Evolutionary conservation across 2,329 filamentous ascomycete genomes (phyloP).

Genomic region (Calonectria hongkongensis): DNA sequence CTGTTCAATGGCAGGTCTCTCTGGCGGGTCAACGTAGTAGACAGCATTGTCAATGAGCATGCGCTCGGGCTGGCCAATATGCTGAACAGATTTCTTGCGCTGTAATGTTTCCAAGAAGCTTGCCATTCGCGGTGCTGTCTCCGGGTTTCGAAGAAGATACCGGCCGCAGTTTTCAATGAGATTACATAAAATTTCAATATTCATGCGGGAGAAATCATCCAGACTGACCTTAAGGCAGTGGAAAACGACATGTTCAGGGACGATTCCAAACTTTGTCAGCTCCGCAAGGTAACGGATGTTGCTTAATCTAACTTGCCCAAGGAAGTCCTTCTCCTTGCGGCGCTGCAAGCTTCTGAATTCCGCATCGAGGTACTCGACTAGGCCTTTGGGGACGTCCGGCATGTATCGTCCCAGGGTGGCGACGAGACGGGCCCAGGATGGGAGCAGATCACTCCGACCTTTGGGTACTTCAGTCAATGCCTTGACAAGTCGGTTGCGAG

Average conservation of each 20-base stretch:
- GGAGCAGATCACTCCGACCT: slow-evolving; percentile 91
- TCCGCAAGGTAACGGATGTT: slow-evolving; percentile 99
- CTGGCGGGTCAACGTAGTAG: slow-evolving; percentile 97
- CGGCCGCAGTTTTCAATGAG: slow-evolving; percentile 96
- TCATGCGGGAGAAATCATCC: slow-evolving; percentile 98
- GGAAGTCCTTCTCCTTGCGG: slow-evolving; percentile 97
- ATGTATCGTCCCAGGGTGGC: slow-evolving; percentile 96
- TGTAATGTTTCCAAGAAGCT: slow-evolving; percentile 96
- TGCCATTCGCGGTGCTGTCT: slow-evolving; percentile 93
- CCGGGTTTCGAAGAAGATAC: slow-evolving; percentile 92
- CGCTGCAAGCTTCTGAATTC: slow-evolving; percentile 97
- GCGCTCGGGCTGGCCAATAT: slow-evolving; percentile 94
- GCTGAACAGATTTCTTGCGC: slow-evolving; percentile 95
- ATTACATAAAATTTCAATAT: slow-evolving; percentile 98
- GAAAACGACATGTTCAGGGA: slow-evolving; percentile 98
- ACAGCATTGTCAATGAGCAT: slow-evolving; percentile 99
- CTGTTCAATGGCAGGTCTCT: slow-evolving; percentile 94
- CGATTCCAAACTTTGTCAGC: slow-evolving; percentile 97
- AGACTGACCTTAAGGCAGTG: slow-evolving; percentile 98
- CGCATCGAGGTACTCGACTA: slow-evolving; percentile 94
- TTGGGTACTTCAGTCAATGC: slow-evolving; percentile 96
- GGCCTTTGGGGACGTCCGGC: slow-evolving; percentile 92
- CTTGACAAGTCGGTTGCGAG: slow-evolving; percentile 94
- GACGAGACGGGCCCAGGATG: slow-evolving; percentile 92
- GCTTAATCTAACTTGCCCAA: slow-evolving; percentile 93